phyloP scores from a whole-genome alignment of 306 rosid species.

The Glycine latifolia region DNA sequence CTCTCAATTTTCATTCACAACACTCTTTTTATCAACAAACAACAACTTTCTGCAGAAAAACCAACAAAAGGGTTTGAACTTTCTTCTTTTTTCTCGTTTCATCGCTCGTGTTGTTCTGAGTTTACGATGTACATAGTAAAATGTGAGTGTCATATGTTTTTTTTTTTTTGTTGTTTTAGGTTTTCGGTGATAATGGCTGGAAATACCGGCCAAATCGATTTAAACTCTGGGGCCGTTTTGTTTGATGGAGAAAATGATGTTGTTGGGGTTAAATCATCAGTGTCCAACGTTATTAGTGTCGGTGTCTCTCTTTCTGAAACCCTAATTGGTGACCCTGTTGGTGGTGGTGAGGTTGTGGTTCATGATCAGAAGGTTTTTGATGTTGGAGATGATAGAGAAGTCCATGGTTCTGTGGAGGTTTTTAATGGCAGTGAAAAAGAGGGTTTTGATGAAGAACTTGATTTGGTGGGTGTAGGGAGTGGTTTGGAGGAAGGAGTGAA shows the following conservation, averaged over 20 bases:
- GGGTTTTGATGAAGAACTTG: conserved; percentile 40
- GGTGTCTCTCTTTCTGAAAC: conserved; percentile 39
- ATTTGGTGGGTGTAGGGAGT: conserved; percentile 19
- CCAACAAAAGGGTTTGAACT: conserved; percentile 32
- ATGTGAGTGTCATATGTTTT: conserved; percentile 2
- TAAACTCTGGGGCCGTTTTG: conserved; percentile 58
- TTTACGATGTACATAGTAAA: background rate
- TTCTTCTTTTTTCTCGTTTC: background rate
- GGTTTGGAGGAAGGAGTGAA: conserved; percentile 42
- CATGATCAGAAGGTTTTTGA: conserved; percentile 38
- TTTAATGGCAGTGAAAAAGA: conserved; percentile 32
- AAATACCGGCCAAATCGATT: conserved; percentile 51
- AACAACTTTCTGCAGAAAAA: background rate
- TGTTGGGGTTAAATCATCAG: conserved; percentile 38
- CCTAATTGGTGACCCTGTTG: conserved; percentile 37
- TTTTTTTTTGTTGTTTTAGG: conserved; percentile 42
- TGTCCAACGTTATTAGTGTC: conserved; percentile 16
- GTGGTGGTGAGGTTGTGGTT: conserved; percentile 3
- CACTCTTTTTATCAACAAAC: background rate
- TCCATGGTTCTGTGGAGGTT: conserved; percentile 15
- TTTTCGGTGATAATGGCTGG: conserved; percentile 48
- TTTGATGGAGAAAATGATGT: conserved; percentile 52
- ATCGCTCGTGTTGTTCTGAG: background rate
- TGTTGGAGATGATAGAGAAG: conserved; percentile 26
- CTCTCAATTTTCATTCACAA: background rate